Percentiles rank a stretch among this genome's conserved stretches.
phyloP scores from a whole-genome alignment of 176 grass and related monocot species.

The Juncus effusus region DNA sequence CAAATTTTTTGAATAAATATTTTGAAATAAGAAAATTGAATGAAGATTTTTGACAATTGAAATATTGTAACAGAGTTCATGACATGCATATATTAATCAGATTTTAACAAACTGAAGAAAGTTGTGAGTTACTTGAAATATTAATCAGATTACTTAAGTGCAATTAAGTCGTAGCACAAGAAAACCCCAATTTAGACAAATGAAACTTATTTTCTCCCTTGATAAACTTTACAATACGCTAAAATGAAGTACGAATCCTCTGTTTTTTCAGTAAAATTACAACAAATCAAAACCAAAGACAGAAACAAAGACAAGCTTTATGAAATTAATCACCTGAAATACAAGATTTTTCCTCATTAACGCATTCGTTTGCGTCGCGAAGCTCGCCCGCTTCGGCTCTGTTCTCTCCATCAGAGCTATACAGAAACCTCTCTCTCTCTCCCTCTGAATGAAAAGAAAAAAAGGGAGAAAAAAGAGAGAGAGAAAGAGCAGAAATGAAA shows the following conservation, averaged over 20 bases:
- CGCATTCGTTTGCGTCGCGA: constrained; percentile 40
- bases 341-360: constrained; percentile 55
- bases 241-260: not conserved
- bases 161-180: not conserved
- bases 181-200: not conserved
- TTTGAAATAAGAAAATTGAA: not conserved
- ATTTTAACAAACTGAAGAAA: not conserved
- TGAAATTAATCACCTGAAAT: constrained; percentile 35
- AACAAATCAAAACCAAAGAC: not conserved
- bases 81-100: no score
- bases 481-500: constrained; percentile 15
- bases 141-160: not conserved
- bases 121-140: not conserved
- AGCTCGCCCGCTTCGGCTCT: constrained; percentile 21
- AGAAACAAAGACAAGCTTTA: not conserved
- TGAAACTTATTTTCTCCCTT: no score
- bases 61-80: no score
- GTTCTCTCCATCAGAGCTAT: constrained; percentile 23
- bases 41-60: not conserved
- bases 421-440: constrained; percentile 34
- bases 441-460: not conserved
- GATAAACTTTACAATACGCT: no score
- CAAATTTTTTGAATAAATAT: no score
- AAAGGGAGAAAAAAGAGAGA: not conserved
- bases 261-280: not conserved